Percentiles rank a stretch among this genome's conserved stretches.
Evolutionary conservation across 2,329 filamentous ascomycete species (phyloP).

Genomic region (Sclerotinia spermophila): DNA sequence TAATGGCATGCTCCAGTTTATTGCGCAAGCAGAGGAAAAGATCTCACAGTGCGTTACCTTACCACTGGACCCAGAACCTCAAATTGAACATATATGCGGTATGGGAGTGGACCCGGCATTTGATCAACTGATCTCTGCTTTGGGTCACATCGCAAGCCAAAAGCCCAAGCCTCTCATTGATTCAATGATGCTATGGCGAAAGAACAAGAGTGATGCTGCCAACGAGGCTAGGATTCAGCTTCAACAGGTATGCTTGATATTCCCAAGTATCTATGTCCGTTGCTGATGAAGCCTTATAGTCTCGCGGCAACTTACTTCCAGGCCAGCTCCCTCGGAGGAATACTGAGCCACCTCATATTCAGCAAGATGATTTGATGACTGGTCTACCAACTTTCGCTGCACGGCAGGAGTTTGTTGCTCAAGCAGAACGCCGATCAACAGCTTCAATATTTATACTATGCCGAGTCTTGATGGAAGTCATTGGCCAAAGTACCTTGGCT

Average conservation of each 20-base stretch:
- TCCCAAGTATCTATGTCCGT: neutral
- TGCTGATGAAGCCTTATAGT: conserved; percentile 23
- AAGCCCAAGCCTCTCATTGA: conserved; percentile 96
- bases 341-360: conserved; percentile 56
- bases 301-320: conserved; percentile 26
- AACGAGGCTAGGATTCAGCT: conserved; percentile 61
- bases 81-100: conserved; percentile 86
- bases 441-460: conserved; percentile 96
- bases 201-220: conserved; percentile 88
- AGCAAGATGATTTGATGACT: conserved; percentile 23
- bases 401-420: conserved; percentile 67
- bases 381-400: conserved; percentile 39
- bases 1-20: conserved; percentile 59
- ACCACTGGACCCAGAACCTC: conserved; percentile 74
- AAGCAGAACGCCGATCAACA: conserved; percentile 84
- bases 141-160: conserved; percentile 90
- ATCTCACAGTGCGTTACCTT: conserved; percentile 83
- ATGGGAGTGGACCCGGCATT: conserved; percentile 83
- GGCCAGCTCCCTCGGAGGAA: conserved; percentile 60
- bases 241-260: conserved; percentile 43
- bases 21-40: conserved; percentile 94
- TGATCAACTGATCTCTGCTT: conserved; percentile 87
- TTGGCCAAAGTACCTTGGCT: conserved; percentile 79
- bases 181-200: conserved; percentile 97
- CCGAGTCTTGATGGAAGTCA: conserved; percentile 88